Evolutionary conservation across 495 filamentous ascomycete species (phyloP), one percentile per base, ranked within the genome.

Genomic region (Wilcoxina mikolae): DNA sequence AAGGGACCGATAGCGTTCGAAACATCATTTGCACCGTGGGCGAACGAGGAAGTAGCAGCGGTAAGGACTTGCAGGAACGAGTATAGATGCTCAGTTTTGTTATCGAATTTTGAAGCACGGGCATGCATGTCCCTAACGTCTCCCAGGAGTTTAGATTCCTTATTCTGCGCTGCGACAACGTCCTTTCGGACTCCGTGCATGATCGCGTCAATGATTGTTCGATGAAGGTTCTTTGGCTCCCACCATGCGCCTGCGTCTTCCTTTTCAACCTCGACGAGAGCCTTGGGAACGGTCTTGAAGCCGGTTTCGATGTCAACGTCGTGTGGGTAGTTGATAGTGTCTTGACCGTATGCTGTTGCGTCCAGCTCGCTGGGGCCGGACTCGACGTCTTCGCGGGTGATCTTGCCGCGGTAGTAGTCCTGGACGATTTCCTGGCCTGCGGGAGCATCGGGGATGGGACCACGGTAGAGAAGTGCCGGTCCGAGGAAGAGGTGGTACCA

Each of bases 1-100:
- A 75, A 83, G 25, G 82, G 82, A 10, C 84, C 84, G 58, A 86
- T 78, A 12, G 84, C 82, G 70, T 87, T 86, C 42, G 79, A 73
- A 55, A 87, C 77, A 65, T 87, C 85, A 67, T 90, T 90, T 60
- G 83, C 80, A 50, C 84, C 84, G 69, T 89, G 84, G 2, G 83
- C 79, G 53, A 89, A 85, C 1, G 82, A 85, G 4, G 81, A 79
- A 23, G 82, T 85, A 67, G 76, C 78, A 48, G 84, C 84, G 17
- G 82, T 86, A 42, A 85, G 57, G 54, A 87, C 67, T 70, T 89
- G 84, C 55, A 85, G 68, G 70, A 83, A 86, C 17, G 82, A 82
- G 69, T 81, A 87, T 27, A 76, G 74, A 70, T 86, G 78, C 68
- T 88, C 84, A 66, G 81, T 79, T 60, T 79, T 76, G 69, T 87